Conservation (phyloP, 2,329 filamentous ascomycete genomes). For the Fusarium graminum region DNA sequence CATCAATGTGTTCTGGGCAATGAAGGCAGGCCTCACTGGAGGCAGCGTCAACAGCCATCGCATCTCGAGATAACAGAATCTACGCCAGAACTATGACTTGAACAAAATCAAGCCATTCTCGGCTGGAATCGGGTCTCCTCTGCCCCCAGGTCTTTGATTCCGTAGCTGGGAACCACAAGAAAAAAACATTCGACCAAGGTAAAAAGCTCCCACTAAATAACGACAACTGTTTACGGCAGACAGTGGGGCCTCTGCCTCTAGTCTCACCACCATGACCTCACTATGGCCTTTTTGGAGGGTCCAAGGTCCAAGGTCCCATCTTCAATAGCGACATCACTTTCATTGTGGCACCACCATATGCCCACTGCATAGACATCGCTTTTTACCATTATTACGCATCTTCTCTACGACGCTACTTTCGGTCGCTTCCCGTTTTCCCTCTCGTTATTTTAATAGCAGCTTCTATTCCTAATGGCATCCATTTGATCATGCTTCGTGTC, state of each 20-base stretch:
- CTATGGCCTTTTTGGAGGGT: conserved; percentile 29
- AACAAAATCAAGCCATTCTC: conserved; percentile 29
- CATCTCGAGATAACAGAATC: neutral
- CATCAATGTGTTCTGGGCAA: conserved; percentile 11
- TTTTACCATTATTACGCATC: conserved; percentile 12
- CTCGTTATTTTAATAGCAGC: conserved; percentile 7
- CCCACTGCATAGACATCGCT: conserved; percentile 7
- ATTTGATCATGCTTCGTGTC: conserved; percentile 5
- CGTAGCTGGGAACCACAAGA: neutral
- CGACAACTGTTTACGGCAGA: conserved; percentile 24
- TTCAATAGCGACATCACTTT: neutral
- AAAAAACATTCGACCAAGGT: conserved; percentile 39
- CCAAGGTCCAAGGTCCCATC: conserved; percentile 16
- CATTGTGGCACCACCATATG: conserved; percentile 30
- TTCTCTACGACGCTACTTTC: conserved; percentile 11
- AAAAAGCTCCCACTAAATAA: conserved; percentile 28
- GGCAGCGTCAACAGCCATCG: neutral
- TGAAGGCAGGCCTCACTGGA: conserved; percentile 8
- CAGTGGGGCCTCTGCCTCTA: conserved; percentile 26
- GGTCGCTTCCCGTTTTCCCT: conserved; percentile 36
- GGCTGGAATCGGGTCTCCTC: conserved; percentile 36
- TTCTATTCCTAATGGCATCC: neutral
- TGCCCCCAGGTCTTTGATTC: conserved; percentile 28
- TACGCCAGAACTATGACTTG: neutral
- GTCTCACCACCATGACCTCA: conserved; percentile 49